A percentile compares a stretch with the other conserved stretches of the same genome.
phyloP scores from a whole-genome alignment of 1,284 basidiomycete genomes.

The Cutaneotrichosporon sp. region DNA sequence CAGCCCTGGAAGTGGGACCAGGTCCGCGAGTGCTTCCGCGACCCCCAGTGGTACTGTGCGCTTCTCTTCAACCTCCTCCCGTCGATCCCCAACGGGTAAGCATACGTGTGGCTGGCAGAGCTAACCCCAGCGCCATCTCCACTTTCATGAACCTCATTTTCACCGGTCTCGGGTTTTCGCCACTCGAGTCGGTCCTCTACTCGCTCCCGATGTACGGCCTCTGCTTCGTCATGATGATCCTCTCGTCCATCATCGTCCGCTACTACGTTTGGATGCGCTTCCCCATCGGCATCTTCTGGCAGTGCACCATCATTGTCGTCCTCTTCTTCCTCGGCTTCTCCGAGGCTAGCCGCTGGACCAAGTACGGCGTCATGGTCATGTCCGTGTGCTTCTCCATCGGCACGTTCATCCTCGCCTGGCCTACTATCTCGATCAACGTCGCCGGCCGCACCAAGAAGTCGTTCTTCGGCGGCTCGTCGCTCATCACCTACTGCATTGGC shows the following conservation, averaged over 20 bases:
- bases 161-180: slow-evolving; percentile 24
- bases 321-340: slow-evolving; percentile 30
- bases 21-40: slow-evolving; percentile 33
- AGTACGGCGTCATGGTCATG: slow-evolving; percentile 30
- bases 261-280: slow-evolving; percentile 21
- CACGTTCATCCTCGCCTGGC: slow-evolving; percentile 25
- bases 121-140: slow-evolving; percentile 15
- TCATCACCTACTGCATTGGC: slow-evolving; percentile 33
- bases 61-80: slow-evolving; percentile 21
- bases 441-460: slow-evolving; percentile 29
- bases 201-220: slow-evolving; percentile 19
- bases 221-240: slow-evolving; percentile 19
- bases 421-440: slow-evolving; percentile 19
- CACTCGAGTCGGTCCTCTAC: slow-evolving; percentile 28
- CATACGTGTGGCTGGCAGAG: slow-evolving; percentile 7
- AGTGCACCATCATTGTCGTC: slow-evolving; percentile 20
- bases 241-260: slow-evolving; percentile 14
- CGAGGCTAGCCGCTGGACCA: no score
- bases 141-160: slow-evolving; percentile 21
- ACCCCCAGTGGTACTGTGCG: slow-evolving; percentile 31
- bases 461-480: slow-evolving; percentile 23
- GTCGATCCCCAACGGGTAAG: slow-evolving; percentile 11
- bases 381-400: slow-evolving; percentile 24
- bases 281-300: slow-evolving; percentile 25
- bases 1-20: slow-evolving; percentile 36